Base-by-base conservation (phyloP, 257 asterid genomes). In the Solanum verrucosum region DNA sequence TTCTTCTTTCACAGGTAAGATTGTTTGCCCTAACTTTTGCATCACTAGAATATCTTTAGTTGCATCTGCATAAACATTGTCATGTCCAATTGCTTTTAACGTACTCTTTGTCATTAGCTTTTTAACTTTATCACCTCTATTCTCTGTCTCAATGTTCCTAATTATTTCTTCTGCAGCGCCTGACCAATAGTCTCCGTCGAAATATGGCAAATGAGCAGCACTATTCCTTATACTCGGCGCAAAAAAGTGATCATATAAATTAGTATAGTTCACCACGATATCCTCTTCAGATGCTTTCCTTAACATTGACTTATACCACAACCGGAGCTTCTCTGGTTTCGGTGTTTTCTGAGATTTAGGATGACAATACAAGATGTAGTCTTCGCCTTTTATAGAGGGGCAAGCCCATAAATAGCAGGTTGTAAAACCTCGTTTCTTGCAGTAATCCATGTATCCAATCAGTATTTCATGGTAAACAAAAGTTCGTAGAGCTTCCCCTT, bases 331-430 rank as follows among this genome's bases (percentile, higher is more conserved):
- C 27, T 89, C 92, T 5, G 93, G 60, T 88, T 89, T 91, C 18
- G 98, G 98, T 59, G 90, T 91, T 89, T 90, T 96, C 83, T 96
- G 98, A 84, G 91, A 68, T 88, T 90, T 93, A 60, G 98, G 98
- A 92, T 96, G 98, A 87, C 95, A 94, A 88, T 92, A 89, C 85
- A 96, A 89, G 86, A 96, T 94, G 89, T 95, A 96, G 91, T 96
- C 98, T 44, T 95, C 96, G 40, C 93, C 95, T 91, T 87, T 93
- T 40, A 65, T 31, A 83, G 98, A 95, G 74, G 98, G 98, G 91
- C 96, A 96, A 75, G 97, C 95, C 98, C 98, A 96, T 89, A 96
- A 90, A 34, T 95, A 93, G 92, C 98, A 92, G 65, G 93, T 91
- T 46, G 90, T 87, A 84, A 93, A 96, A 86, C 98, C 98, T 70